Evolutionary conservation across 1,284 basidiomycete genomes (phyloP), one percentile per base, ranked within the genome.

Genomic region (Anthracocystis walkeri): DNA sequence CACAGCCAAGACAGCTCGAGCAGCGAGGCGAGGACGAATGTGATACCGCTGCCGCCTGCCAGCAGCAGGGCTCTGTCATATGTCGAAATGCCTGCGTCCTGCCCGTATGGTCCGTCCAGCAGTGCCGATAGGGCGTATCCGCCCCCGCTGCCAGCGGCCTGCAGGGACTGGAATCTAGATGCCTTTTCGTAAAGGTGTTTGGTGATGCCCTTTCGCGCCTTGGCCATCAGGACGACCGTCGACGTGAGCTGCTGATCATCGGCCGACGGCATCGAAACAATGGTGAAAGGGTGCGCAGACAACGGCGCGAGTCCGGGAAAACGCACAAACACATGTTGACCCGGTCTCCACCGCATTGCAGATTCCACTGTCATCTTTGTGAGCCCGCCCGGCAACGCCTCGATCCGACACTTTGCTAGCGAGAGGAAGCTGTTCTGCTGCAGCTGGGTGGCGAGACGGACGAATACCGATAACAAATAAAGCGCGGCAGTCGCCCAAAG

Each of bases 231-330:
- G 16, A 80, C 77, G 8, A 77, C 50, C 2, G 53, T 60, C 7
- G 71, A 78, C 8, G 74, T 33, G 35, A 65, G 54, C 60, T 78
- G 66, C 29, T 65, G 58, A 4, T 65, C 42, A 12, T 71, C 45
- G 3, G 68, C 53, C 14, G 75, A 65, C 7, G 81, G 75, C 51
- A 82, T 57, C 18, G 77, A 81, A 2, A 79, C 52, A 35, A 83
- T 75, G n/a, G 82, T 83, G 44, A 83, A 83, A 1, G 82, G 82
- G 38, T 83, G 82, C 20, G 70, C 67, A 14, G 77, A 72, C 51
- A 61, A 27, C 1, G 77, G 74, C 7, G 57, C 58, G 5, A 82
- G 42, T 8, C 68, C 65, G 7, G 82, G 81, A 25, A 84, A 81
- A 49, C 80, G 77, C 18, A 84, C 51, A 29, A 77, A 83, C 6